Percentiles rank a stretch among this genome's conserved stretches.
Evolutionary conservation across 148 eudicot species (phyloP).

Genomic region (Vaccinium vitisidaea): DNA sequence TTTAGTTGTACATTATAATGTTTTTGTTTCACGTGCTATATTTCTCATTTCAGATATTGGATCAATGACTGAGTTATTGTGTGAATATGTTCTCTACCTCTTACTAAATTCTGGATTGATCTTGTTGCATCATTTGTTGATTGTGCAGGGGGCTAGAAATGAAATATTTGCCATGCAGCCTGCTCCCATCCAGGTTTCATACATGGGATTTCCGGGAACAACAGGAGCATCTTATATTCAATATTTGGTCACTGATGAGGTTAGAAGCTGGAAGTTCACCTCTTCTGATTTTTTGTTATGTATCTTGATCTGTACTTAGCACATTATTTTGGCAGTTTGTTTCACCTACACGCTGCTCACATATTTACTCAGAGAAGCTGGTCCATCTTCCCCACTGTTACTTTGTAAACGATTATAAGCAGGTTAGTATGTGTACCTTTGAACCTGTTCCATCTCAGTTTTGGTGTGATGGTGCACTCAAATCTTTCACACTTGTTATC

Average conservation of each 20-base stretch:
- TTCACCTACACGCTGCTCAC: slow-evolving; percentile 67
- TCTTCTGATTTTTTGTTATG: neutral
- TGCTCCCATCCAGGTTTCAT: slow-evolving; percentile 96
- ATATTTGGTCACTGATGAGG: slow-evolving; percentile 96
- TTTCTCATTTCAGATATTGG: neutral
- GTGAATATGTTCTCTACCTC: neutral
- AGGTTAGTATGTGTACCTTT: slow-evolving; percentile 41
- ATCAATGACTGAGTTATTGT: neutral
- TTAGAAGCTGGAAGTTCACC: slow-evolving; percentile 17
- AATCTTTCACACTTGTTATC: slow-evolving; percentile 7
- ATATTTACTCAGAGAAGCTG: slow-evolving; percentile 88
- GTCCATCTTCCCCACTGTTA: slow-evolving; percentile 36
- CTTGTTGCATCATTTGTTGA: neutral
- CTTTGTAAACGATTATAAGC: slow-evolving; percentile 83
- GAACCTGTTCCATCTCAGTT: neutral
- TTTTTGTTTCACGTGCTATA: neutral
- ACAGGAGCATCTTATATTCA: slow-evolving; percentile 92
- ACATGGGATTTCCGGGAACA: slow-evolving; percentile 99
- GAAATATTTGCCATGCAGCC: slow-evolving; percentile 99
- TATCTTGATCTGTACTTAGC: neutral
- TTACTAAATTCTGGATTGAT: neutral
- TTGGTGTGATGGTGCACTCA: neutral
- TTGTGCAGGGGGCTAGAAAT: slow-evolving; percentile 88
- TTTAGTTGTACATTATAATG: neutral
- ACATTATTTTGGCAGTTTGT: slow-evolving; percentile 66